Evolutionary conservation across 2,329 filamentous ascomycete species (phyloP), one percentile per base, ranked within the genome.

Genomic region (Trichoderma harzianum): DNA sequence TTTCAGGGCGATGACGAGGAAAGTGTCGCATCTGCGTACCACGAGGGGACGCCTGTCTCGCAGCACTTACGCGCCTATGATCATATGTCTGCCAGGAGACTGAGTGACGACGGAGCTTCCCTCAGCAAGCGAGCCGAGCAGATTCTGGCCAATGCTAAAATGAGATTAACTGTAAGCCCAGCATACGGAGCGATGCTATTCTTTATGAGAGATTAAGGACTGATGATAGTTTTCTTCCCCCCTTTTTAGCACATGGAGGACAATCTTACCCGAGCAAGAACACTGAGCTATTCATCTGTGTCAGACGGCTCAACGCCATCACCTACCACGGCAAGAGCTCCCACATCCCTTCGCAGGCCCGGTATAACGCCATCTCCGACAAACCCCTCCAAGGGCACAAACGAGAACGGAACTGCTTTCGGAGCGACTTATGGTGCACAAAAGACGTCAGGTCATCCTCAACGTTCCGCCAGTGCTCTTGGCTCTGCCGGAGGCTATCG

Each of bases 121-220:
- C 83, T 97, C 74, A 95, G 93, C 80, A 91, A 91, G 75, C 89
- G 94, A 76, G 95, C 95, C 1, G 95, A 98, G 79, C 87, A 95
- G 78, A 98, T 98, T 78, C 86, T 98, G 70, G 93, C 94, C 70
- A 97, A 97, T 82, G 95, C 95, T 36, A 98, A 98, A 83, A 91
- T 90, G 80, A 88, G 94, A 76, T 85, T 98, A 73, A 96, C 93
- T 78, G 94, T 97, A 86, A 80, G 93, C 55, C 55, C 34, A 8
- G 47, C 43, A 58, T 64, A 18, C 43, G 5, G n/a, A 24, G 62
- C 8, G 12, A 70, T 51, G 47, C n/a, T 36, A 30, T 57, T n/a
- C 6, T 14, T 12, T 28, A 34, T 39, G 32, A 51, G 14, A 30
- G 39, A 57, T 3, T 6, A 12, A 7, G 21, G 11, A 71, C 69